Percentiles rank a stretch among this genome's conserved stretches.
Evolutionary conservation across 805 yeast genomes (phyloP).

Genomic region (Saccharomycopsis fibuligera): DNA sequence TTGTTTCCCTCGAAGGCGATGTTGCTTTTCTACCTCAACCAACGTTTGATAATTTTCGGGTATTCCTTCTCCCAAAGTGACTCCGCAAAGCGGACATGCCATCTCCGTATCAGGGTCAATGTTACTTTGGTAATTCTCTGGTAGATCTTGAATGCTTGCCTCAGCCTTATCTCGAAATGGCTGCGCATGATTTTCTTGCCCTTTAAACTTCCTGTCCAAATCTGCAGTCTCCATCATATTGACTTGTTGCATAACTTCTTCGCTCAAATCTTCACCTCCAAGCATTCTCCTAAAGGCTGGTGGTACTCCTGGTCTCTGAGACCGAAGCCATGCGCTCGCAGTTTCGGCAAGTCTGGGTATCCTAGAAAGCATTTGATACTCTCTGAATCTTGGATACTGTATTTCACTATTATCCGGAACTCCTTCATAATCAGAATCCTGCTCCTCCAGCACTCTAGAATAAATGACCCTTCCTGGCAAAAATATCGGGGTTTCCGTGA

Average conservation of each 20-base stretch:
- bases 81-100: constrained; percentile 66
- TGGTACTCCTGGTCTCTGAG: background rate
- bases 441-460: background rate
- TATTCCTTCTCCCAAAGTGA: constrained; percentile 66
- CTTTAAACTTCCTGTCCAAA: constrained; percentile 9
- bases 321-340: background rate
- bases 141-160: constrained; percentile 24
- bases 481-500: constrained; percentile 13
- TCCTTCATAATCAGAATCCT: background rate
- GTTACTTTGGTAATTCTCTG: constrained; percentile 27
- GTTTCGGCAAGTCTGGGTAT: background rate
- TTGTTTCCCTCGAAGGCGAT: constrained; percentile 14
- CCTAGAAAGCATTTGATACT: background rate
- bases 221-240: constrained; percentile 10
- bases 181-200: constrained; percentile 21
- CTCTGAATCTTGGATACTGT: background rate
- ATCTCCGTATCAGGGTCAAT: constrained; percentile 34
- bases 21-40: constrained; percentile 20
- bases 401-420: background rate
- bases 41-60: constrained; percentile 43
- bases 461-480: constrained; percentile 11
- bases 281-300: background rate
- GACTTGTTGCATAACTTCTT: constrained; percentile 11
- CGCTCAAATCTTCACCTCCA: constrained; percentile 7
- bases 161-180: constrained; percentile 25